Conservation (phyloP, 2,329 filamentous ascomycete genomes). For the Penicillium oxalicum region DNA sequence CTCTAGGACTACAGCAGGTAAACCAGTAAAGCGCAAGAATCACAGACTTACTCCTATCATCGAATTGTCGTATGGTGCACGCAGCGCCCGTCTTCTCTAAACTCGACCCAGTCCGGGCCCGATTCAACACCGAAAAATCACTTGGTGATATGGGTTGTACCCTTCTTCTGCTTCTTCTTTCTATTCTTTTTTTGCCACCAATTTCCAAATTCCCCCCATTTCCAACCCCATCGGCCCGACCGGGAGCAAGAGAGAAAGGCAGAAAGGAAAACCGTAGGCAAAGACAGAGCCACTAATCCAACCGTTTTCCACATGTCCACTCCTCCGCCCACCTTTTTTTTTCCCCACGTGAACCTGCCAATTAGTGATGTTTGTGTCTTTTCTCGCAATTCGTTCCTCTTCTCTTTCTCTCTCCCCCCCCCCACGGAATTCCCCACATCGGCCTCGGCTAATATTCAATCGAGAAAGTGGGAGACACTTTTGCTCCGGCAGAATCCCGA, state of each 20-base stretch:
- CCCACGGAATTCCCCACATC: conserved; percentile 7
- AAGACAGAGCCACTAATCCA: too few relatives aligned
- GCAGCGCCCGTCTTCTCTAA: too few relatives aligned
- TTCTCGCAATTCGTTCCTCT: not conserved
- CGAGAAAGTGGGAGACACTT: not conserved
- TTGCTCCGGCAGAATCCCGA: conserved; percentile 6
- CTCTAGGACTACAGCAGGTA: not conserved
- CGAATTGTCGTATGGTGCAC: too few relatives aligned
- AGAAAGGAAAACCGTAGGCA: too few relatives aligned
- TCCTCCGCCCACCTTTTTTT: too few relatives aligned
- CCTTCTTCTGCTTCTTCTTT: not conserved
- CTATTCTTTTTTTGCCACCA: not conserved
- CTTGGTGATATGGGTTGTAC: too few relatives aligned
- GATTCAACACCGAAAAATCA: too few relatives aligned
- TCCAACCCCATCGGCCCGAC: conserved; percentile 1
- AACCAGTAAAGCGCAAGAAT: not conserved
- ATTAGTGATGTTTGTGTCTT: too few relatives aligned
- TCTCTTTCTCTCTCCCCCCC: not conserved
- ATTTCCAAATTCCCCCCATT: not conserved
- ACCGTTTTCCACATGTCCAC: too few relatives aligned
- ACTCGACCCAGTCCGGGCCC: too few relatives aligned
- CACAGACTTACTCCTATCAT: too few relatives aligned
- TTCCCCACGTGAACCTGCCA: too few relatives aligned
- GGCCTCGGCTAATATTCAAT: conserved; percentile 6
- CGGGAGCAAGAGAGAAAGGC: not conserved